Evolutionary conservation across 768 basidiomycete genomes (phyloP).

Genomic region (Rhizopogon rudus): DNA sequence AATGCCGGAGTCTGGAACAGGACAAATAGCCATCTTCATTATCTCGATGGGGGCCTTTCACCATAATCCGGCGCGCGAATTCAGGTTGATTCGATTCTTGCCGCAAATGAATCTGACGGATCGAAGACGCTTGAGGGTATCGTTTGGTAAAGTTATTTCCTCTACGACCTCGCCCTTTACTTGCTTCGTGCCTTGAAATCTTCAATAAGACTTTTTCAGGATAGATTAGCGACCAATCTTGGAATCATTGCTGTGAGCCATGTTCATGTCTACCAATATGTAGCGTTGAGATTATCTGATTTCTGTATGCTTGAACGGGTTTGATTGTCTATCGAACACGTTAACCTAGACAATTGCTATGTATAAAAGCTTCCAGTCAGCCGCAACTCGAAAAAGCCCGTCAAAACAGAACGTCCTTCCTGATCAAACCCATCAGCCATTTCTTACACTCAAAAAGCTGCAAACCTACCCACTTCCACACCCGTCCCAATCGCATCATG

Average conservation of each 20-base stretch:
- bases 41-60: no score
- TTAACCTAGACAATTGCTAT: slow-evolving; percentile 5
- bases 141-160: slow-evolving; percentile 22
- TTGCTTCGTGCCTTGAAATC: slow-evolving; percentile 17
- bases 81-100: background rate
- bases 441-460: background rate
- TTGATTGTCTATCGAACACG: slow-evolving; percentile 13
- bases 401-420: background rate
- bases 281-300: slow-evolving; percentile 4
- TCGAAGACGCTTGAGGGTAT: slow-evolving; percentile 12
- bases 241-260: slow-evolving; percentile 5
- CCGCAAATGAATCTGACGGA: slow-evolving; percentile 3
- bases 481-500: slow-evolving; percentile 12
- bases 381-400: slow-evolving; percentile 18
- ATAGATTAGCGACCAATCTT: slow-evolving; percentile 25
- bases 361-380: slow-evolving; percentile 3
- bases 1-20: background rate
- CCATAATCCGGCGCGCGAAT: background rate
- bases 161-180: slow-evolving; percentile 9
- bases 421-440: background rate
- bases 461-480: background rate
- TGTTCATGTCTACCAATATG: background rate
- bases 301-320: slow-evolving; percentile 4
- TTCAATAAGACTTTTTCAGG: slow-evolving; percentile 28
- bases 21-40: background rate